Evolutionary conservation across 2,329 filamentous ascomycete species (phyloP).

Genomic region (Aspergillus costaricaensis): DNA sequence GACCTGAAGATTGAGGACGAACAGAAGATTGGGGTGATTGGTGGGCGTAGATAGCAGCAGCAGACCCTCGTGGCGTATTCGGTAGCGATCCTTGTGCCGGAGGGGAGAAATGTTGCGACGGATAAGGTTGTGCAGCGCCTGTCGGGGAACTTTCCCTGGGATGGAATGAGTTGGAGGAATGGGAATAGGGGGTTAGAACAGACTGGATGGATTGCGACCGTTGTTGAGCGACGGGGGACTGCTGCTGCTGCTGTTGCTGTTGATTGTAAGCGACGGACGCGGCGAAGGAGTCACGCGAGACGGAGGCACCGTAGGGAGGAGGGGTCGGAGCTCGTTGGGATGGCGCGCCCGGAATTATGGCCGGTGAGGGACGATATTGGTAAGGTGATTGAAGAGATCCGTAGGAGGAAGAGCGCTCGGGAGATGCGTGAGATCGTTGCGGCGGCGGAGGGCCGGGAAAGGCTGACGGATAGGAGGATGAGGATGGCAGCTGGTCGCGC

Average conservation of each 20-base stretch:
- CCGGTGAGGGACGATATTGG: slow-evolving; percentile 39
- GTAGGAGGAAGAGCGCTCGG: slow-evolving; percentile 44
- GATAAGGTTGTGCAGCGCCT: slow-evolving; percentile 30
- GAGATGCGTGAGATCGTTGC: slow-evolving; percentile 47
- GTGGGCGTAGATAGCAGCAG: slow-evolving; percentile 35
- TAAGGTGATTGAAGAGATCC: slow-evolving; percentile 44
- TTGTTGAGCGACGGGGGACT: slow-evolving; percentile 41
- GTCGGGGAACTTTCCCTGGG: slow-evolving; percentile 40
- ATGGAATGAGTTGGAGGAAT: slow-evolving; percentile 36
- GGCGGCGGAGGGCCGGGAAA: slow-evolving; percentile 38
- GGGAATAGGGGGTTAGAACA: slow-evolving; percentile 37
- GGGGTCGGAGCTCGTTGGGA: slow-evolving; percentile 39
- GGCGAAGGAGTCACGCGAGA: slow-evolving; percentile 39
- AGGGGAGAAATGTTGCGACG: slow-evolving; percentile 38
- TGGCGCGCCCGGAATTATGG: slow-evolving; percentile 32
- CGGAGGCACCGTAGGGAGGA: slow-evolving; percentile 31
- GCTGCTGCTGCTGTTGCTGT: slow-evolving; percentile 34
- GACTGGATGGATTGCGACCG: slow-evolving; percentile 45
- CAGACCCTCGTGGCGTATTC: slow-evolving; percentile 52
- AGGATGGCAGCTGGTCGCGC: slow-evolving; percentile 29
- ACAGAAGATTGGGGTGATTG: slow-evolving; percentile 40
- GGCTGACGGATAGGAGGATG: slow-evolving; percentile 29
- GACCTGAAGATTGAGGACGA: slow-evolving; percentile 42
- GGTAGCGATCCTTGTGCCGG: slow-evolving; percentile 47
- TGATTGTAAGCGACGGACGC: slow-evolving; percentile 32